Evolutionary conservation across 306 rosid species (phyloP).

Genomic region (Glycine tomentella): DNA sequence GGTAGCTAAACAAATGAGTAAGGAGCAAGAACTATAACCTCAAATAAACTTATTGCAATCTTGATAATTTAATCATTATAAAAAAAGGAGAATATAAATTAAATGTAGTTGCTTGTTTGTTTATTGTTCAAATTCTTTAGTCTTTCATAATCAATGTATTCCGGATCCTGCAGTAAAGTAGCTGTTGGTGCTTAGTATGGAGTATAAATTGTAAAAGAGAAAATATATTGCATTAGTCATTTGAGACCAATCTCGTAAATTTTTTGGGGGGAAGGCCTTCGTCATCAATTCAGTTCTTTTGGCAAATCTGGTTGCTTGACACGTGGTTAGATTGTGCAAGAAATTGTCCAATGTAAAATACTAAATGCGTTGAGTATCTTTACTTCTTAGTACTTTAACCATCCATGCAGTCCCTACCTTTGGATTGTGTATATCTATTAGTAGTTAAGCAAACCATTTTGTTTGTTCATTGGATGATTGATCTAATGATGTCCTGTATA

Average conservation of each 20-base stretch:
- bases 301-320: conserved; percentile 20
- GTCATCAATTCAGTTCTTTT: conserved; percentile 2
- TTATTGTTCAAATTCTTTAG: neutral
- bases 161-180: neutral
- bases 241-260: conserved; percentile 3
- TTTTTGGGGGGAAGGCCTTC: neutral
- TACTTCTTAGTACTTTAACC: neutral
- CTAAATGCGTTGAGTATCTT: neutral
- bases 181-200: conserved; percentile 4
- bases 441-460: conserved; percentile 6
- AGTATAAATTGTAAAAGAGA: conserved; percentile 12
- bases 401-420: neutral
- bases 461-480: neutral
- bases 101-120: conserved; percentile 6
- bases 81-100: neutral
- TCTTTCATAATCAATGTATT: neutral
- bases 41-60: conserved; percentile 11
- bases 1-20: neutral
- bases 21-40: neutral
- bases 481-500: neutral
- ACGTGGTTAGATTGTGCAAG: neutral
- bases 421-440: conserved; percentile 1
- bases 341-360: neutral
- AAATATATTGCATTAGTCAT: neutral
- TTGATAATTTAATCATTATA: neutral